Evolutionary conservation across 2,329 filamentous ascomycete species (phyloP).

Genomic region (Madurella mycetomatis): DNA sequence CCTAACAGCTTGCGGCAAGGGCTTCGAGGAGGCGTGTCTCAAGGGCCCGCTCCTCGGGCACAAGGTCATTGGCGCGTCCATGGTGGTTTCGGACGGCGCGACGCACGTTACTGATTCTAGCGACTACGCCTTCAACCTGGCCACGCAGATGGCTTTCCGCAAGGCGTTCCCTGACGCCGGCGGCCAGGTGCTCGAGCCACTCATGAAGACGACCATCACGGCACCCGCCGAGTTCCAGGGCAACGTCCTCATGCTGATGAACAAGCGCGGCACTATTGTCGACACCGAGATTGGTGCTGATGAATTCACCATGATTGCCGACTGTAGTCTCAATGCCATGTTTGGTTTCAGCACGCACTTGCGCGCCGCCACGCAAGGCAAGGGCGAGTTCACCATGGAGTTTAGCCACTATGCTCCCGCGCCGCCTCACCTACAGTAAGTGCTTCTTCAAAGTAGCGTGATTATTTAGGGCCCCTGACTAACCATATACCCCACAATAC

Average conservation of each 20-base stretch:
- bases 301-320: constrained; percentile 87
- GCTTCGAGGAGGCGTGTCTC: constrained; percentile 76
- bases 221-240: constrained; percentile 97
- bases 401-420: constrained; percentile 93
- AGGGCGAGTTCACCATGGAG: constrained; percentile 98
- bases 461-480: constrained; percentile 26
- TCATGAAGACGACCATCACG: constrained; percentile 98
- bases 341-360: constrained; percentile 93
- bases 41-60: constrained; percentile 92
- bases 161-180: constrained; percentile 81
- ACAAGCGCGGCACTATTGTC: constrained; percentile 93
- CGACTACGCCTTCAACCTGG: constrained; percentile 91
- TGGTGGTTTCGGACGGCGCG: constrained; percentile 93
- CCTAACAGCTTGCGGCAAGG: constrained; percentile 89
- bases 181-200: constrained; percentile 83
- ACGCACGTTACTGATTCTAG: constrained; percentile 98
- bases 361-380: constrained; percentile 90
- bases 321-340: constrained; percentile 94
- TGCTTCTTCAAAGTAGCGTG: constrained; percentile 26
- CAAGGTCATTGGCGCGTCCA: constrained; percentile 80
- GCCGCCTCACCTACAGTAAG: constrained; percentile 82
- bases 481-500: constrained; percentile 10
- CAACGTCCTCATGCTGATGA: constrained; percentile 87
- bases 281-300: constrained; percentile 92
- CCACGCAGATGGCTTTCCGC: constrained; percentile 93